These are phyloP conservation scores for Klebsormidium nitens DNA, from an alignment of 139 green algal genomes.

Conservation along the genomic window DNA sequence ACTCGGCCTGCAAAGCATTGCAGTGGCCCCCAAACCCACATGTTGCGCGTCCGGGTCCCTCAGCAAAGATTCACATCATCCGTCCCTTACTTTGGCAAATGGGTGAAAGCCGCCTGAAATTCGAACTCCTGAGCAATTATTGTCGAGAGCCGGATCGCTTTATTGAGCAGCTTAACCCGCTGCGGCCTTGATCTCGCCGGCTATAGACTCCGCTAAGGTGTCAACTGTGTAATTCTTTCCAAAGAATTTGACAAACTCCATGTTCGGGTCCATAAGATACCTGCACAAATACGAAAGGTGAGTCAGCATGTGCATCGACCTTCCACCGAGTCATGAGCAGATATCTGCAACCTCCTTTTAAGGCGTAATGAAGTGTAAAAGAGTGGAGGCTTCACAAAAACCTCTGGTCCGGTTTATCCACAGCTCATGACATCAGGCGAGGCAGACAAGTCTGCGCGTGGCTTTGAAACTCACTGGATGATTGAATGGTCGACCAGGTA, in stretches of 20 bases:
- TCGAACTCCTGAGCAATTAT: no score
- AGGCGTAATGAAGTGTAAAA: not conserved
- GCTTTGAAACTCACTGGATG: constrained; percentile 54
- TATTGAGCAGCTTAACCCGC: no score
- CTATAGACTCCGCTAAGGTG: constrained; percentile 35
- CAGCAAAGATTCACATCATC: no score
- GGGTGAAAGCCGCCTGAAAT: no score
- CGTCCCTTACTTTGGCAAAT: no score
- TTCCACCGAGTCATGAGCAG: not conserved
- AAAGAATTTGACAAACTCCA: constrained; percentile 52
- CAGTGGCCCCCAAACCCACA: no score
- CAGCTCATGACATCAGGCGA: not conserved
- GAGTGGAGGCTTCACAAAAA: not conserved
- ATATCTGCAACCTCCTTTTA: not conserved
- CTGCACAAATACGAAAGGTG: constrained; percentile 3
- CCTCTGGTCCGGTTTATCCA: not conserved
- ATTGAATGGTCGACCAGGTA: constrained; percentile 99
- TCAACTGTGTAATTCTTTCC: constrained; percentile 46
- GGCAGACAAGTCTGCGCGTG: not conserved
- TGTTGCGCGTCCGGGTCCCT: no score
- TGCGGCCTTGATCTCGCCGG: constrained; percentile 33
- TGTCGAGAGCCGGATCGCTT: no score
- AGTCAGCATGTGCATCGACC: not conserved
- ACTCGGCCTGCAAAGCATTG: no score
- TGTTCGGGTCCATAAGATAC: constrained; percentile 45